Conservation (phyloP, 331 rosid species). For the Ulmus americana region DNA sequence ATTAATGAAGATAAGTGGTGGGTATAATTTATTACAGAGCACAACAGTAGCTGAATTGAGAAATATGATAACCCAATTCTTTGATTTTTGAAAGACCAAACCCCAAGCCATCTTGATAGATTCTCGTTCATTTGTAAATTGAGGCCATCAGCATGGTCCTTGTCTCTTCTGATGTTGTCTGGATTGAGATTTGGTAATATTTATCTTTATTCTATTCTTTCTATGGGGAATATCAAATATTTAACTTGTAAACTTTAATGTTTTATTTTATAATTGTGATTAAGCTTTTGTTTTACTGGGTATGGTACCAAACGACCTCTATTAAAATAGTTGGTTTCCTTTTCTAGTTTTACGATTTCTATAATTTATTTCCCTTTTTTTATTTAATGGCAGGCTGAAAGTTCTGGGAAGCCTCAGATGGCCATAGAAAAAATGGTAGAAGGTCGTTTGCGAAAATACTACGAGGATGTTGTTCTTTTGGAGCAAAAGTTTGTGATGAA, state of each 20-base stretch:
- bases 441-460: conserved; percentile 88
- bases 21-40: too few species aligned
- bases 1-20: too few species aligned
- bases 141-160: background rate
- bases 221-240: background rate
- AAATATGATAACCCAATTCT: background rate
- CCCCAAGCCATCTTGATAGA: background rate
- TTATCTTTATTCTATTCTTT: background rate
- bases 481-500: conserved; percentile 77
- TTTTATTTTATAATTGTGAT: background rate
- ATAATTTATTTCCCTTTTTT: background rate
- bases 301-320: too few species aligned
- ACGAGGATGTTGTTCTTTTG: conserved; percentile 86
- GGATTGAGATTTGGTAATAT: background rate
- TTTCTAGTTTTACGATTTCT: background rate
- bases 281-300: too few species aligned
- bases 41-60: too few species aligned
- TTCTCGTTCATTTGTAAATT: background rate
- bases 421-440: conserved; percentile 93
- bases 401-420: conserved; percentile 79
- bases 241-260: background rate
- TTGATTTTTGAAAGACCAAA: background rate
- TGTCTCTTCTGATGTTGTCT: background rate
- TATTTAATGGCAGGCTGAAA: conserved; percentile 60
- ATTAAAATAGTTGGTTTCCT: background rate